Evolutionary conservation across 352 stramenopile species (phyloP).

Genomic region (Globisporangium uncinulatum): DNA sequence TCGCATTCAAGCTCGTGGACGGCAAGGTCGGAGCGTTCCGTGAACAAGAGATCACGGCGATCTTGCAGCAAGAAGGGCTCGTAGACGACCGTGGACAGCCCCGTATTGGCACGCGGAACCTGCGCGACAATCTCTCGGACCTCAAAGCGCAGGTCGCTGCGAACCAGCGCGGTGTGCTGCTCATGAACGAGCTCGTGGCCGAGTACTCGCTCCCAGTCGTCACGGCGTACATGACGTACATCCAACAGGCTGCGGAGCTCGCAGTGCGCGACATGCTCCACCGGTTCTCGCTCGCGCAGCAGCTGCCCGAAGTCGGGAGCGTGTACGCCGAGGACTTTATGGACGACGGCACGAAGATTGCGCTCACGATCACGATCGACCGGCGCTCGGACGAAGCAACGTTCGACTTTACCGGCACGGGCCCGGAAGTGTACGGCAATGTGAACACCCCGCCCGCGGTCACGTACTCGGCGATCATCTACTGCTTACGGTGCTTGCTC

Average conservation of each 20-base stretch:
- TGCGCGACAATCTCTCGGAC: conserved; percentile 97
- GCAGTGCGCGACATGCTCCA: conserved; percentile 96
- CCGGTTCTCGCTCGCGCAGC: conserved; percentile 81
- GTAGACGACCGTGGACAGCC: conserved; percentile 73
- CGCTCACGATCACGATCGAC: conserved; percentile 95
- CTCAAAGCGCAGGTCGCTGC: conserved; percentile 97
- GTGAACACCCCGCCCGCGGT: conserved; percentile 98
- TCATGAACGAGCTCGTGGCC: conserved; percentile 93
- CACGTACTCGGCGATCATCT: conserved; percentile 99
- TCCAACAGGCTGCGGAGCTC: conserved; percentile 94
- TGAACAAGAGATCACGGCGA: conserved; percentile 95
- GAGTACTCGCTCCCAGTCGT: conserved; percentile 96
- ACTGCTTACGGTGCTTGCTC: conserved; percentile 96
- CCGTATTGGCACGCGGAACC: conserved; percentile 92
- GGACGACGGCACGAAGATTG: conserved; percentile 98
- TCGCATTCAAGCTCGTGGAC: conserved; percentile 98
- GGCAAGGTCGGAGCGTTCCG: conserved; percentile 92
- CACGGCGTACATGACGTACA: conserved; percentile 98
- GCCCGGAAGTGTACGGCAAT: conserved; percentile 96
- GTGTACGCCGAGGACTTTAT: conserved; percentile 97
- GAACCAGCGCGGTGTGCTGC: conserved; percentile 94
- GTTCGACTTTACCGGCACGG: conserved; percentile 98
- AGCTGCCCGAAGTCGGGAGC: conserved; percentile 75
- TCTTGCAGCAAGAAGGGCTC: conserved; percentile 90
- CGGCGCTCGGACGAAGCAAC: conserved; percentile 80